phyloP scores from a whole-genome alignment of 768 basidiomycete species.

The Pleurotus salmoneostramineus region DNA sequence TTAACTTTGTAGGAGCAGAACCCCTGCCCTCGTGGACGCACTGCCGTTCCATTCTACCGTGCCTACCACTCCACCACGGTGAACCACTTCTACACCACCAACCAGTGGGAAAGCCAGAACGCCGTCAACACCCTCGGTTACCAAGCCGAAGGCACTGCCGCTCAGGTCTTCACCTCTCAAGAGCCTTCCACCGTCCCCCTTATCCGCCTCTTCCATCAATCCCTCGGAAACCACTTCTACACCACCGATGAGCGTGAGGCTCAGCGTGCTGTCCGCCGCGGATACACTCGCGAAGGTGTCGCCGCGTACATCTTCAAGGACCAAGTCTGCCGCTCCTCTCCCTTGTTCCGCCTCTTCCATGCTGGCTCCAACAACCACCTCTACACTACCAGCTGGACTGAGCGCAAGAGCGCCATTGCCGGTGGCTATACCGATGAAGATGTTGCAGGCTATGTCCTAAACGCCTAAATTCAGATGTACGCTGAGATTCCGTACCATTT shows the following conservation, averaged over 20 bases:
- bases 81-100: conserved; percentile 13
- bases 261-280: neutral
- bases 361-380: neutral
- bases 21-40: neutral
- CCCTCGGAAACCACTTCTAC: neutral
- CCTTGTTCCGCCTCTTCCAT: conserved; percentile 9
- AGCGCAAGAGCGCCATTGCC: conserved; percentile 5
- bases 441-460: conserved; percentile 8
- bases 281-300: conserved; percentile 10
- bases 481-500: too few relatives aligned
- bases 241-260: conserved; percentile 2
- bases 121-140: conserved; percentile 5
- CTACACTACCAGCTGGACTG: conserved; percentile 6
- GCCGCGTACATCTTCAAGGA: conserved; percentile 9
- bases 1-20: neutral
- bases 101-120: conserved; percentile 1
- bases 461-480: neutral
- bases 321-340: neutral
- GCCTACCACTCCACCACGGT: neutral
- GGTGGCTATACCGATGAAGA: conserved; percentile 8
- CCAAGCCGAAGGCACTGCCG: neutral
- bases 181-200: neutral
- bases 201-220: neutral
- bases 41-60: conserved; percentile 9
- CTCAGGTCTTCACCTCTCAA: neutral